Conservation (phyloP, 495 filamentous ascomycete genomes). For the Talaromyces proteolyticus region DNA sequence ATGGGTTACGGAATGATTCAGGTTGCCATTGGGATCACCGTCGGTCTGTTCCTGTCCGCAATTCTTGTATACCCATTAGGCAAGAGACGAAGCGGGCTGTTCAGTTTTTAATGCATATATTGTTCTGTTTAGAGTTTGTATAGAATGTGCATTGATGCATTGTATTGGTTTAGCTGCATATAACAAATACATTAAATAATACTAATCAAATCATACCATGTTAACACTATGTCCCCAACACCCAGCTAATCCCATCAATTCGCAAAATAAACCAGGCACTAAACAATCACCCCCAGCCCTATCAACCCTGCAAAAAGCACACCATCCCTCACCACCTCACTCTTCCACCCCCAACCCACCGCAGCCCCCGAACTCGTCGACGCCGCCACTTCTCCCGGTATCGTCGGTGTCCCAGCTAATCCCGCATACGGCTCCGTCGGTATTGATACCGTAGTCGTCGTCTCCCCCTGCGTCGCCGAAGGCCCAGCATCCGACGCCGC, state of each 20-base stretch:
- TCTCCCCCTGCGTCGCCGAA: too few species aligned
- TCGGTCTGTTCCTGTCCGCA: conserved; percentile 80
- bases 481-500: neutral
- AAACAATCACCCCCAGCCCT: neutral
- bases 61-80: conserved; percentile 84
- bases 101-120: conserved; percentile 60
- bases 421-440: neutral
- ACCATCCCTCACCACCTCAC: neutral
- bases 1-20: conserved; percentile 84
- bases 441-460: neutral
- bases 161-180: neutral
- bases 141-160: neutral
- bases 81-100: conserved; percentile 81
- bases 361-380: neutral
- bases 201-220: neutral
- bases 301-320: neutral
- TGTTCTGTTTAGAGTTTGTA: conserved; percentile 4
- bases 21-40: conserved; percentile 87
- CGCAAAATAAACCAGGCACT: too few species aligned
- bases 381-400: neutral
- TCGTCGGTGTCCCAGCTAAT: neutral
- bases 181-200: neutral
- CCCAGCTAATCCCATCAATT: neutral
- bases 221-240: neutral
- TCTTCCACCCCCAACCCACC: neutral